Evolutionary conservation across 2,329 filamentous ascomycete species (phyloP).

Genomic region (Pseudogymnoascus sp.): DNA sequence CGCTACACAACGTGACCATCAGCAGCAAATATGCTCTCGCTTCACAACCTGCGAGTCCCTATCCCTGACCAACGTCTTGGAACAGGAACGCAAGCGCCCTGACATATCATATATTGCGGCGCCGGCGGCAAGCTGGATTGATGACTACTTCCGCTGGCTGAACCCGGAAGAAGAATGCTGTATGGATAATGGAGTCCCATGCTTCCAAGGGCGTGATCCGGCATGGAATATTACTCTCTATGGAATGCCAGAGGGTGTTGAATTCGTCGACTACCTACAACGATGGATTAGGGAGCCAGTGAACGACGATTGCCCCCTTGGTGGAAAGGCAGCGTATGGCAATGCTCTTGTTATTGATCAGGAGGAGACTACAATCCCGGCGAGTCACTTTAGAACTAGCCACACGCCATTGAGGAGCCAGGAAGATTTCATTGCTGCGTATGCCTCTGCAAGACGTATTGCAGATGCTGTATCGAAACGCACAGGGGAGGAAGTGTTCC

Average conservation of each 20-base stretch:
- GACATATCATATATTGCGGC: conserved; percentile 82
- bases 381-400: conserved; percentile 85
- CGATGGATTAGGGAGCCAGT: conserved; percentile 78
- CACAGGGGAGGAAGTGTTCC: conserved; percentile 78
- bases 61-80: conserved; percentile 81
- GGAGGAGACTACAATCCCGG: conserved; percentile 57
- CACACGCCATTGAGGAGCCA: conserved; percentile 84
- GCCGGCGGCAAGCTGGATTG: conserved; percentile 88
- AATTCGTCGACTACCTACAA: conserved; percentile 78
- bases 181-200: conserved; percentile 60
- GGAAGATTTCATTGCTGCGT: conserved; percentile 85
- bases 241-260: conserved; percentile 89
- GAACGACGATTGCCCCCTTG: conserved; percentile 75
- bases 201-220: conserved; percentile 69
- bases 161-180: conserved; percentile 75
- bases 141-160: conserved; percentile 95
- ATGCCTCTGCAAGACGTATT: conserved; percentile 82
- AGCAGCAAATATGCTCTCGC: conserved; percentile 81
- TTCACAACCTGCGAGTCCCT: conserved; percentile 81
- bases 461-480: conserved; percentile 62
- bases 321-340: conserved; percentile 79
- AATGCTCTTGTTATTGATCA: conserved; percentile 73
- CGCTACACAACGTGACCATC: conserved; percentile 62
- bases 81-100: conserved; percentile 86
- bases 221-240: conserved; percentile 82